Evolutionary conservation across 176 grass and related monocot genomes (phyloP).

Genomic region (Triticum timopheevii): DNA sequence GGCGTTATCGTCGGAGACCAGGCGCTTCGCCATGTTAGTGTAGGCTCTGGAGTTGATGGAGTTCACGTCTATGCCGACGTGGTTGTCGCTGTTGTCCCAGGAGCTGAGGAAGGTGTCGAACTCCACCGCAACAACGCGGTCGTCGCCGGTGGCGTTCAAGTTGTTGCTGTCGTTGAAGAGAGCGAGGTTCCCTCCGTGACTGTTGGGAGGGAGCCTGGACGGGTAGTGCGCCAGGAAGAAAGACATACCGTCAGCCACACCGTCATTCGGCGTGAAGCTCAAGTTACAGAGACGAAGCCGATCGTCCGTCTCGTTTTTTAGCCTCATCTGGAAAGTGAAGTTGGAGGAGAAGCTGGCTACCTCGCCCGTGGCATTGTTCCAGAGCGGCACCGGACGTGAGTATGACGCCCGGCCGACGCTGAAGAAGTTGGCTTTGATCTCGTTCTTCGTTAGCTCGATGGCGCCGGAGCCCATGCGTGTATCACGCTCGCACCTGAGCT

Average conservation of each 20-base stretch:
- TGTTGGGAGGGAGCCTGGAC: background rate
- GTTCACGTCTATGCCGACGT: no score
- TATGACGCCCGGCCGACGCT: no score
- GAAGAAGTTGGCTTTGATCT: no score
- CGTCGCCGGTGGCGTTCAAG: background rate
- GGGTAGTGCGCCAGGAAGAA: constrained; percentile 22
- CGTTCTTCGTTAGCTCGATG: no score
- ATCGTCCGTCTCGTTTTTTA: background rate
- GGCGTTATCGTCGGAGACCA: background rate
- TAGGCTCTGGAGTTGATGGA: background rate
- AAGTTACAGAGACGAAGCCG: background rate
- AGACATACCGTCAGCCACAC: constrained; percentile 25
- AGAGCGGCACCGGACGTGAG: no score
- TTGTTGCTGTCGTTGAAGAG: background rate
- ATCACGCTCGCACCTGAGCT: no score
- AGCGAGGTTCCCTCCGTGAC: background rate
- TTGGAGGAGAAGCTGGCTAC: no score
- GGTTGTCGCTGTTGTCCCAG: no score
- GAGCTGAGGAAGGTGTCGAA: no score
- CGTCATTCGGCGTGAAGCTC: background rate
- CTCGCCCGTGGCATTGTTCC: no score
- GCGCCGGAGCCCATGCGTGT: no score
- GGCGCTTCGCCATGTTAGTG: background rate
- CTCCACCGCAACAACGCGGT: background rate
- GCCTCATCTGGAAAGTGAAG: constrained; percentile 22